These are phyloP conservation scores for Leccinellum rugosiceps DNA, from an alignment of 768 basidiomycete genomes.

Conservation along the genomic window DNA sequence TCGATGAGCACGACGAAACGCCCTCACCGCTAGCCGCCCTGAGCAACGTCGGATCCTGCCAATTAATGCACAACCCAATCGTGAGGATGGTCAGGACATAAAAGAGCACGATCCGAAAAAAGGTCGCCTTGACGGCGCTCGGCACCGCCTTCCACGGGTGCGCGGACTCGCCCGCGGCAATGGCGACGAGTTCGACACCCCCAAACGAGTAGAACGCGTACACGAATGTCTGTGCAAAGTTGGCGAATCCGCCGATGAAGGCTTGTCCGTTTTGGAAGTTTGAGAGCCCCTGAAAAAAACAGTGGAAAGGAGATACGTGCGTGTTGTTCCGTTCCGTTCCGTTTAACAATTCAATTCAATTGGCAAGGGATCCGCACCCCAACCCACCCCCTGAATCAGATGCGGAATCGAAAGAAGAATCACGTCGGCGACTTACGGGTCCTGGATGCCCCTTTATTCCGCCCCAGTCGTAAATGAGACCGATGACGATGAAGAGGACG, in stretches of 20 bases:
- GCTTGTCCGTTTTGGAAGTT: conserved; percentile 50
- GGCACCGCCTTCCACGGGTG: conserved; percentile 63
- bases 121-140: conserved; percentile 63
- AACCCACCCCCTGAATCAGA: neutral
- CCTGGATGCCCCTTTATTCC: conserved; percentile 57
- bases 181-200: conserved; percentile 65
- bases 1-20: neutral
- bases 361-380: neutral
- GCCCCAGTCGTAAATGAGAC: conserved; percentile 61
- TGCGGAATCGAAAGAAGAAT: neutral
- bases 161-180: conserved; percentile 70
- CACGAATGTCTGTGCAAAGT: conserved; percentile 58
- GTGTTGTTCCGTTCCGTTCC: neutral
- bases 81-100: conserved; percentile 63
- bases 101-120: conserved; percentile 63
- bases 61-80: conserved; percentile 65
- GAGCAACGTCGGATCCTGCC: conserved; percentile 50
- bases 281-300: conserved; percentile 41
- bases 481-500: conserved; percentile 57
- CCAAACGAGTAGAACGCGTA: conserved; percentile 71
- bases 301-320: neutral
- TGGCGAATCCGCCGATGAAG: conserved; percentile 50
- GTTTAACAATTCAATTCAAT: neutral
- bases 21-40: conserved; percentile 41
- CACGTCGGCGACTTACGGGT: conserved; percentile 38